Base-by-base conservation (phyloP, 2,329 filamentous ascomycete genomes). In the Alternaria viburni region DNA sequence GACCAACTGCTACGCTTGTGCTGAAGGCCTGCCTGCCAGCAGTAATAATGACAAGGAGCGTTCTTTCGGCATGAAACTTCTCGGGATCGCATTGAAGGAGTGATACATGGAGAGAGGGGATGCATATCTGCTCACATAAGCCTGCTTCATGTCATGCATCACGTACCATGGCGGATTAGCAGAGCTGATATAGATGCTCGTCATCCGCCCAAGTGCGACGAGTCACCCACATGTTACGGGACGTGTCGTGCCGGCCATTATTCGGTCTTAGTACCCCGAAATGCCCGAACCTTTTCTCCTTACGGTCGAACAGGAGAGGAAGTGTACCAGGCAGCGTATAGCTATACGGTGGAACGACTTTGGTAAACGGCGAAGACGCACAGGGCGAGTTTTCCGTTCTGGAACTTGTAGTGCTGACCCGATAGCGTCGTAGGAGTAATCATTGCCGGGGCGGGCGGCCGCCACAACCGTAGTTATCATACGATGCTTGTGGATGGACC, bases 401-500 rank as follows among this genome's bases (percentile, higher is more conserved):
- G 28, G 49, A 52, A 52, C 49, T 13, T 36, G 30, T 52, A 21
- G 28, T 52, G 30, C 28, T 52, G 49, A 41, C 49, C 28, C 28
- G 30, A 52, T 15, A 12, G 30, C 17, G 30, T 52, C 13, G 49
- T 36, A 52, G 49, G 49, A 36, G 49, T 52, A 36, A 23, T 52
- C 19, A 23, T 36, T 23, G 49, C 49, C 30, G 49, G 49, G 28
- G 49, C 28, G 49, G 30, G 49, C 13, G 49, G 49, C 49, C 49
- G 49, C 49, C 49, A 52, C 49, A 52, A 52, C 30, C 49, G 49
- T 52, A 36, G 49, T 52, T 23, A 52, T 52, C 49, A 52, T 52
- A 52, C 49, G 49, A 52, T 52, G 30, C 32, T 15, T 30, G 49
- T 23, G 30, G 36, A 41, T 6, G 32, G 30, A 36, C 19, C 49